Percentiles rank a stretch among this genome's conserved stretches.
phyloP scores from a whole-genome alignment of 1,139 yeast species.

The Nakaseomyces bracarensis region DNA sequence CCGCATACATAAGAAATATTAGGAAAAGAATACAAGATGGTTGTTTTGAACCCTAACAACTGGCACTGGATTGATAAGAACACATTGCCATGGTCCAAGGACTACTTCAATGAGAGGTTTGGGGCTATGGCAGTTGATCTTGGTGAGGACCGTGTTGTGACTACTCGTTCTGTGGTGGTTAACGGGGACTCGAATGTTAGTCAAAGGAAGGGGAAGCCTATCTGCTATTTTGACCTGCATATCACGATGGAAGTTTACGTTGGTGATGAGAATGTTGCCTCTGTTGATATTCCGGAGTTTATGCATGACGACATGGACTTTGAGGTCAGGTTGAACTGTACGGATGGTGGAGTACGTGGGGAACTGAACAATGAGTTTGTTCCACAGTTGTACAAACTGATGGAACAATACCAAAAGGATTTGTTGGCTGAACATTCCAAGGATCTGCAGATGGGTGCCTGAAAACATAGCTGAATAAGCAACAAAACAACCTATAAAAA shows the following conservation, averaged over 20 bases:
- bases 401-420: slow-evolving; percentile 53
- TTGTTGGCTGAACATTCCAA: slow-evolving; percentile 52
- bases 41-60: slow-evolving; percentile 76
- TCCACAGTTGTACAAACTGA: slow-evolving; percentile 43
- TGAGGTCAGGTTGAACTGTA: slow-evolving; percentile 35
- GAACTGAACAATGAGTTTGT: slow-evolving; percentile 34
- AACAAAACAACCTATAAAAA: no score
- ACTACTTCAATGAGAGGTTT: slow-evolving; percentile 44
- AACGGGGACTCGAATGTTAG: slow-evolving; percentile 74
- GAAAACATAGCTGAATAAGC: neutral
- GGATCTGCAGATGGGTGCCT: slow-evolving; percentile 43
- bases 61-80: slow-evolving; percentile 87
- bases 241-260: slow-evolving; percentile 42
- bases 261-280: slow-evolving; percentile 32
- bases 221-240: slow-evolving; percentile 62
- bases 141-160: slow-evolving; percentile 33
- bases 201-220: slow-evolving; percentile 72
- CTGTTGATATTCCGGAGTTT: slow-evolving; percentile 52
- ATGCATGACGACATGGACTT: slow-evolving; percentile 69
- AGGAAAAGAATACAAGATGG: slow-evolving; percentile 38
- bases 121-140: slow-evolving; percentile 34
- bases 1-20: no score
- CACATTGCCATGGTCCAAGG: slow-evolving; percentile 68
- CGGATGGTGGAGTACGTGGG: neutral
- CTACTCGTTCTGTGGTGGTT: slow-evolving; percentile 37